A percentile compares a stretch with the other conserved stretches of the same genome.
Conservation (phyloP, 345 rosid species). For the Syzygium jambos region DNA sequence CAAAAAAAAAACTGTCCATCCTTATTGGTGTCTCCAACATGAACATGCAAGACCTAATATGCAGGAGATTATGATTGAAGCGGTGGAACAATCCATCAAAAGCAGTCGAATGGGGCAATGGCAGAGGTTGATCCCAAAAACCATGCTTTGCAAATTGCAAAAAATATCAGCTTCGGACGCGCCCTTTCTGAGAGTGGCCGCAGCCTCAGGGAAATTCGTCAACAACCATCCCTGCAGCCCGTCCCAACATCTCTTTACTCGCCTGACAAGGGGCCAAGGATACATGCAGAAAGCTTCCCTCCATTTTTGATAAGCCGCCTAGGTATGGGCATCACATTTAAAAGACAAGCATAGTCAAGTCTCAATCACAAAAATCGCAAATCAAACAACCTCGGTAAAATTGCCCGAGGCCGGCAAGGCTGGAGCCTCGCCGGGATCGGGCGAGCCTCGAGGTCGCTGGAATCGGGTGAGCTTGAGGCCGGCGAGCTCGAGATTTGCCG, state of each 20-base stretch:
- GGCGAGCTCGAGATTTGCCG: too few relatives aligned
- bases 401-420: too few relatives aligned
- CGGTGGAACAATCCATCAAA: constrained; percentile 31
- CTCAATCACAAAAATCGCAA: not conserved
- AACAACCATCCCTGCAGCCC: constrained; percentile 51
- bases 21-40: not conserved
- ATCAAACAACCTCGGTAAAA: not conserved
- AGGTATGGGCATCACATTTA: not conserved
- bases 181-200: constrained; percentile 59
- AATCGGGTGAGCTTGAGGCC: too few relatives aligned
- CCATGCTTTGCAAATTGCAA: not conserved
- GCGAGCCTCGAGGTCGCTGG: too few relatives aligned
- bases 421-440: too few relatives aligned
- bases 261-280: constrained; percentile 71
- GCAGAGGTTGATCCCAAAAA: constrained; percentile 15
- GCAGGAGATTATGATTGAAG: constrained; percentile 29
- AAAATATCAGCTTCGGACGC: constrained; percentile 58
- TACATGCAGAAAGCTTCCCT: constrained; percentile 65
- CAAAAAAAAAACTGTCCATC: not conserved
- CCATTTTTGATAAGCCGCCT: constrained; percentile 68
- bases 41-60: not conserved
- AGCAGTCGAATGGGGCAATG: constrained; percentile 19
- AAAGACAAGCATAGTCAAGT: not conserved
- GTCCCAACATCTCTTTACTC: constrained; percentile 77
- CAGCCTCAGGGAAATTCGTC: constrained; percentile 62